Base-by-base conservation (phyloP, 495 filamentous ascomycete species). In the Penicillium tannophilum region DNA sequence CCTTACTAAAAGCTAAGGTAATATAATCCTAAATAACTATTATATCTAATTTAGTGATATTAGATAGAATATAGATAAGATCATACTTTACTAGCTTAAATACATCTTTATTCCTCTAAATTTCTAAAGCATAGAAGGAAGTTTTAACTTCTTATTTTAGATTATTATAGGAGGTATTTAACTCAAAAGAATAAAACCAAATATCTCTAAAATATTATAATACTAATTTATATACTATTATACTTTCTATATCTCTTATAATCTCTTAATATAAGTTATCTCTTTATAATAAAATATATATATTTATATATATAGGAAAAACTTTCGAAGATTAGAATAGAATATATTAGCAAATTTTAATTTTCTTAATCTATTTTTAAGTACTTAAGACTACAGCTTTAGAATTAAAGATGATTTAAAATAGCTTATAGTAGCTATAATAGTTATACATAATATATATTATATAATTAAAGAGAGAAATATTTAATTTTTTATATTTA, bases 41-140 rank as follows among this genome's bases (percentile, higher is more conserved):
- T 14, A 19, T 23, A 23, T 55, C 19, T 7, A 33, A 14, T 20
- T 47, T 47, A 46, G 23, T 47, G 1, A 14, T 0, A 55, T 47
- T 35, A 24, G 53, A 19, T 55, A 23, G 53, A 56, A 12, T 0
- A 16, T 11, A 2, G 17, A 56, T 39, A 6, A 23, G 12, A 48
- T 48, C 23, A 17, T 24, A 19, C 42, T 47, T 46, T 6, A 35
- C 5, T 55, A 23, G 53, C 53, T 55, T 47, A 3, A 55, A 55
- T 47, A 47, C 11, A 4, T 35, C 9, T 55, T 46, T 55, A 46
- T 46, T 55, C 26, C 20, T 35, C 31, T 0, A 6, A 55, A 2
- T 17, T n/a, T 6, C 33, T 19, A 2, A 2, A 6, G 10, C 16
- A 55, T 35, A 35, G 16, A 55, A 14, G 24, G 44, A 23, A 26